Conservation (phyloP, 192 early-diverging fungal species). For the Dissophora ornata region DNA sequence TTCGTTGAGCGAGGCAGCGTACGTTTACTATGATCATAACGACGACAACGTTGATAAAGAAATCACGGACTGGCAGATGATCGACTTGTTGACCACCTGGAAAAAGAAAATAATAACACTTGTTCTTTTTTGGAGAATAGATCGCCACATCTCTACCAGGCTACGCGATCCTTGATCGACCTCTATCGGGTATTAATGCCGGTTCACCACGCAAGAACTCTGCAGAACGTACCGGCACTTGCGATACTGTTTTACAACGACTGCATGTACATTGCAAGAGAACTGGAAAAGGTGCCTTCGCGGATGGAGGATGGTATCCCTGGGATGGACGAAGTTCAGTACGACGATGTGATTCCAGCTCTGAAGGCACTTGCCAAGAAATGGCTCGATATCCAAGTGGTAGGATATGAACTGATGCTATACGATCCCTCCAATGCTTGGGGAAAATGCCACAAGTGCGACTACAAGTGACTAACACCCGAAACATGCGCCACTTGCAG, state of each 20-base stretch:
- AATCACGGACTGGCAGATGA: too few relatives aligned
- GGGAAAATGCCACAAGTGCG: too few relatives aligned
- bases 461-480: not conserved
- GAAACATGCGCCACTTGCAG: constrained; percentile 42
- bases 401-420: constrained; percentile 33
- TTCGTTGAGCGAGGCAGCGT: constrained; percentile 26
- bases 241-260: constrained; percentile 77
- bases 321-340: constrained; percentile 54
- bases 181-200: constrained; percentile 74
- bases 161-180: constrained; percentile 63
- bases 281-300: constrained; percentile 56
- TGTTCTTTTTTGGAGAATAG: not conserved
- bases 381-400: constrained; percentile 67
- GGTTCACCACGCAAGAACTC: constrained; percentile 65
- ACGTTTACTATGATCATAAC: too few relatives aligned
- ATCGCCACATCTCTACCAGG: constrained; percentile 50
- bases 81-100: too few relatives aligned
- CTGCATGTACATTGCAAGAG: constrained; percentile 69
- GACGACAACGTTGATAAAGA: too few relatives aligned
- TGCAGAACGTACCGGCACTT: constrained; percentile 63
- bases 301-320: constrained; percentile 38
- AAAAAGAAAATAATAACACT: too few relatives aligned
- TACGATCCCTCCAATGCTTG: too few relatives aligned
- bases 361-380: constrained; percentile 62
- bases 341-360: constrained; percentile 63